Conservation (phyloP, 78 protist species). For the Dictyostelium citrinum region DNA sequence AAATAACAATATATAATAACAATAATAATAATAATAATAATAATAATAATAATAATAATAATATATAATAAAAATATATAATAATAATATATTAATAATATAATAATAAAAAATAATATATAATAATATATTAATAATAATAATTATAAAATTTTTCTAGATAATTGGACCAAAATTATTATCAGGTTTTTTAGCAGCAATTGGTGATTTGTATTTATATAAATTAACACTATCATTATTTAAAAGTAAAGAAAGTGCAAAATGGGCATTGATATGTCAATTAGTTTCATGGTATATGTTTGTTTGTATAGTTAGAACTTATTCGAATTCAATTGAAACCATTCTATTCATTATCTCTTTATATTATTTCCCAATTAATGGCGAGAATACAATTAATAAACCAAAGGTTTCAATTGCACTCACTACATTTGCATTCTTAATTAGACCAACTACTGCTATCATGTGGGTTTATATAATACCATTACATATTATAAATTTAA, state of each 20-base stretch:
- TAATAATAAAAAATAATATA: too few relatives aligned
- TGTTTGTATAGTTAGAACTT: conserved; percentile 75
- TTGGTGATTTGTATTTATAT: conserved; percentile 63
- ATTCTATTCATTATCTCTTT: conserved; percentile 42
- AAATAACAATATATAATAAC: too few relatives aligned
- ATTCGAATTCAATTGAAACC: conserved; percentile 83
- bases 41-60: neutral
- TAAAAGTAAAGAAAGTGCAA: conserved; percentile 31
- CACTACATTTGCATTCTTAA: conserved; percentile 50
- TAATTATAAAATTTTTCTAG: too few relatives aligned
- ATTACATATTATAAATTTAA: neutral
- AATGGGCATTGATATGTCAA: conserved; percentile 57
- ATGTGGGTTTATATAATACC: conserved; percentile 75
- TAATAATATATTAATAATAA: too few relatives aligned
- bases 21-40: neutral
- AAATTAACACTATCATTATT: conserved; percentile 18
- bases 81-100: too few relatives aligned
- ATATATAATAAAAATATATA: too few relatives aligned
- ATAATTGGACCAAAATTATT: conserved; percentile 71
- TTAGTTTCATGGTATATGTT: conserved; percentile 58
- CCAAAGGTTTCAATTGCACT: conserved; percentile 30
- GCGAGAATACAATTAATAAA: neutral
- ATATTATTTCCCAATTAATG: conserved; percentile 54
- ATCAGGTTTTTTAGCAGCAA: conserved; percentile 42
- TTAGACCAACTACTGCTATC: conserved; percentile 70